phyloP scores from a whole-genome alignment of 164 flowering plant species.

The Liquidambar formosana region DNA sequence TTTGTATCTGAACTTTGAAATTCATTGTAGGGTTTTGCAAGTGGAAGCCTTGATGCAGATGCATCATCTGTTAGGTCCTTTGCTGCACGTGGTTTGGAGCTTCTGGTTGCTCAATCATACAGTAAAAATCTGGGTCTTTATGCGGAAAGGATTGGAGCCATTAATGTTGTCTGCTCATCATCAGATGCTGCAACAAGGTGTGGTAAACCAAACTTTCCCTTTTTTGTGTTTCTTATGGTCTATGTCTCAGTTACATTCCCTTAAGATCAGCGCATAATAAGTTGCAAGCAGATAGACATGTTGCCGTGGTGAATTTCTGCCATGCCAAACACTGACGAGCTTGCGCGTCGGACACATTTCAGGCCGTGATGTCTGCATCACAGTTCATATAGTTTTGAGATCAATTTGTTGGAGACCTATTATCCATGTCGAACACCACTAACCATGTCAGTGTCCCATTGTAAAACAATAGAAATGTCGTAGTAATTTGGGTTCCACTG shows the following conservation, averaged over 20 bases:
- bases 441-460: too few species aligned
- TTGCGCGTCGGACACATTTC: too few species aligned
- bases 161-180: conserved; percentile 85
- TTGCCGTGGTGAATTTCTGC: not conserved
- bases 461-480: too few species aligned
- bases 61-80: conserved; percentile 89
- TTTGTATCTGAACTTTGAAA: conserved; percentile 1
- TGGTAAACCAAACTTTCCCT: not conserved
- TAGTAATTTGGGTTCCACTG: too few species aligned
- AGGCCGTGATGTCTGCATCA: too few species aligned
- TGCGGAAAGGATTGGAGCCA: conserved; percentile 96
- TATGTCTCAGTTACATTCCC: not conserved
- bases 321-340: too few species aligned
- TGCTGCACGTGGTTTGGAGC: conserved; percentile 87
- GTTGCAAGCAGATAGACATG: not conserved
- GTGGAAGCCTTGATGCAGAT: conserved; percentile 97
- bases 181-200: conserved; percentile 88
- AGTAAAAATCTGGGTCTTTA: conserved; percentile 95
- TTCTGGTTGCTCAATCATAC: conserved; percentile 94
- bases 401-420: too few species aligned
- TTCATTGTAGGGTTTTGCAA: conserved; percentile 82
- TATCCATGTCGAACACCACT: too few species aligned
- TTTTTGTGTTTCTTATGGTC: not conserved
- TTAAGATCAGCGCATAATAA: not conserved
- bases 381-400: too few species aligned